A percentile compares a stretch with the other conserved stretches of the same genome.
Evolutionary conservation across 306 rosid genomes (phyloP).

Genomic region (Malus orientalis): DNA sequence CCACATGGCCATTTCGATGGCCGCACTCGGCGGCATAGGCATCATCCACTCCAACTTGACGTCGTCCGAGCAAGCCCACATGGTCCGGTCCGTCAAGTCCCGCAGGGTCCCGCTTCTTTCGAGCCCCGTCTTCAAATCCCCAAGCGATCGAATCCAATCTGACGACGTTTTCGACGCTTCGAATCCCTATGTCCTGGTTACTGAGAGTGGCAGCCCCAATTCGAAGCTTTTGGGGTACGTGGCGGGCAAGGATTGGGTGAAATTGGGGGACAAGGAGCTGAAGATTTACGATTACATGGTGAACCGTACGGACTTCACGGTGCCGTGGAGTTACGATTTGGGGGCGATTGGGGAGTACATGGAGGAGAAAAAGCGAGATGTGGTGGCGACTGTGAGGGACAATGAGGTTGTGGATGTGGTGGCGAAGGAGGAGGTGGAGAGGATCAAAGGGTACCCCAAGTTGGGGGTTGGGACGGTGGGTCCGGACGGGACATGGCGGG

Average conservation of each 20-base stretch:
- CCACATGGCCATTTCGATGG: conserved; percentile 73
- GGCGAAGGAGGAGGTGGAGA: conserved; percentile 56
- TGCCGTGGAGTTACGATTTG: conserved; percentile 48
- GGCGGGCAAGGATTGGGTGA: conserved; percentile 37
- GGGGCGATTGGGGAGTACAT: conserved; percentile 23
- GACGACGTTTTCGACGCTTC: conserved; percentile 37
- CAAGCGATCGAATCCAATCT: conserved; percentile 30
- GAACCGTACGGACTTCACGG: conserved; percentile 16
- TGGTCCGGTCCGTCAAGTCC: conserved; percentile 54
- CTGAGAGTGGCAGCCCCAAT: conserved; percentile 35
- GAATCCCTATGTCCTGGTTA: conserved; percentile 47
- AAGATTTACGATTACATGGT: conserved; percentile 45
- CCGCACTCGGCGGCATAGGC: conserved; percentile 70
- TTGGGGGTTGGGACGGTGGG: conserved; percentile 62
- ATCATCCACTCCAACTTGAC: conserved; percentile 55
- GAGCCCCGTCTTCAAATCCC: conserved; percentile 40
- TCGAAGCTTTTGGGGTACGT: conserved; percentile 60
- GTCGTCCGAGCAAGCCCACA: conserved; percentile 43
- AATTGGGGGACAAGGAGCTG: conserved; percentile 25
- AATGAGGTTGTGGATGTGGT: conserved; percentile 54
- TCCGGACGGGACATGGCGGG: conserved; percentile 61
- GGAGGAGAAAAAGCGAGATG: conserved; percentile 26
- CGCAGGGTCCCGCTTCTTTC: conserved; percentile 71
- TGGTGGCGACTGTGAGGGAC: conserved; percentile 38
- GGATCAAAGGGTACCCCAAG: conserved; percentile 58